Evolutionary conservation across 2,329 filamentous ascomycete species (phyloP).

Genomic region (Calonectria pseudoturangicola): DNA sequence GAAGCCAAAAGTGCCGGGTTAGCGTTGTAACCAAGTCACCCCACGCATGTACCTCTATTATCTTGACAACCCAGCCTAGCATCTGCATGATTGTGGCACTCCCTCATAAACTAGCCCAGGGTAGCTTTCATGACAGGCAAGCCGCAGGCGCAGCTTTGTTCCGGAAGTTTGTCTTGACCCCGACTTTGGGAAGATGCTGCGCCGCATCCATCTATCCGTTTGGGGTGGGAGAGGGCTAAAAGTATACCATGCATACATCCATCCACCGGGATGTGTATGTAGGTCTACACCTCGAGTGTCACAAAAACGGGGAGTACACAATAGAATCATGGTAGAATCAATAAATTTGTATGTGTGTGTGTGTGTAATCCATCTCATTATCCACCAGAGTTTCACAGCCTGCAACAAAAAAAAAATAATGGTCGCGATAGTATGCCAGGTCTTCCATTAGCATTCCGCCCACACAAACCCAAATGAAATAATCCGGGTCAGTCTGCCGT

Average conservation of each 20-base stretch:
- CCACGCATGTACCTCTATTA: neutral
- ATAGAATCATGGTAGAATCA: neutral
- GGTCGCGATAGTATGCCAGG: conserved; percentile 26
- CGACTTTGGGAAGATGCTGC: no score
- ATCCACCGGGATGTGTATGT: no score
- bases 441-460: conserved; percentile 21
- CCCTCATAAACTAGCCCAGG: no score
- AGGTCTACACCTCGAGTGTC: neutral
- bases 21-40: neutral
- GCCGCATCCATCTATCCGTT: no score
- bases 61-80: no score
- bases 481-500: conserved; percentile 24
- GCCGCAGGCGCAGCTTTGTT: no score
- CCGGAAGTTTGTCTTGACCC: no score
- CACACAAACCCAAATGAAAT: conserved; percentile 29
- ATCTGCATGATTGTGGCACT: no score
- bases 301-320: neutral
- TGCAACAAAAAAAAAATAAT: neutral
- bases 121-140: no score
- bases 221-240: no score
- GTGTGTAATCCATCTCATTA: conserved; percentile 39
- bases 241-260: no score
- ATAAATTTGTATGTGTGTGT: conserved; percentile 25
- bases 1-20: neutral
- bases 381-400: conserved; percentile 12